These are phyloP conservation scores for Violaceomyces palustris DNA, from an alignment of 1,284 basidiomycete species.

Conservation along the genomic window DNA sequence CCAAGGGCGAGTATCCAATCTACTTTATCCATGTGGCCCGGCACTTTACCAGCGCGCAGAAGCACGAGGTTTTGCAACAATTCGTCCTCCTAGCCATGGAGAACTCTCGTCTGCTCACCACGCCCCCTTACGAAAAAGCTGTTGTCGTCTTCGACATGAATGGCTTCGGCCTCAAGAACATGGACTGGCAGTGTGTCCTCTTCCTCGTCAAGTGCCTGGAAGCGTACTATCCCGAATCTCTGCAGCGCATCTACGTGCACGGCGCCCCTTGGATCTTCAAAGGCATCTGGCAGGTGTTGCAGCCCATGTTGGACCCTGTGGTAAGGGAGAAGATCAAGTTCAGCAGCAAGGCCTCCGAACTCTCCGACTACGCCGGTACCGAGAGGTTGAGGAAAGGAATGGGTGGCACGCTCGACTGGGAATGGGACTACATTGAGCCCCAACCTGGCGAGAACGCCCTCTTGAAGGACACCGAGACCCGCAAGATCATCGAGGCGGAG, in stretches of 20 bases:
- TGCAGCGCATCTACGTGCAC: slow-evolving; percentile 52
- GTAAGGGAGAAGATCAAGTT: slow-evolving; percentile 53
- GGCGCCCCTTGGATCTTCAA: slow-evolving; percentile 52
- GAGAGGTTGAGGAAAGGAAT: slow-evolving; percentile 49
- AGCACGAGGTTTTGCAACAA: slow-evolving; percentile 50
- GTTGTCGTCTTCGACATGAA: slow-evolving; percentile 50
- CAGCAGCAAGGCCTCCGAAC: slow-evolving; percentile 44
- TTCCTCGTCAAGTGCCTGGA: slow-evolving; percentile 52
- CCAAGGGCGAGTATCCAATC: slow-evolving; percentile 47
- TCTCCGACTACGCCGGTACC: slow-evolving; percentile 40
- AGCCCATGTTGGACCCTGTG: slow-evolving; percentile 51
- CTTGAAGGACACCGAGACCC: slow-evolving; percentile 46
- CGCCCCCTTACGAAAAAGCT: slow-evolving; percentile 48
- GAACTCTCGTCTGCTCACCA: slow-evolving; percentile 44
- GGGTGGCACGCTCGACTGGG: slow-evolving; percentile 52
- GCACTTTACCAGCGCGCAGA: slow-evolving; percentile 51
- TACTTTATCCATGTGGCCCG: slow-evolving; percentile 53
- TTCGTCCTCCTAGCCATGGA: slow-evolving; percentile 51
- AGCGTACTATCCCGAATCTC: slow-evolving; percentile 51
- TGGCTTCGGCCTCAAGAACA: slow-evolving; percentile 52
- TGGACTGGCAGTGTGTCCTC: slow-evolving; percentile 52
- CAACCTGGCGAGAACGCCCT: slow-evolving; percentile 46
- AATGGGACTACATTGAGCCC: slow-evolving; percentile 52
- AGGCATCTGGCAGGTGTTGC: slow-evolving; percentile 51
- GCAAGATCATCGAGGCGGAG: slow-evolving; percentile 39